Evolutionary conservation across 2,329 filamentous ascomycete species (phyloP).

Genomic region (Exophiala sp.): DNA sequence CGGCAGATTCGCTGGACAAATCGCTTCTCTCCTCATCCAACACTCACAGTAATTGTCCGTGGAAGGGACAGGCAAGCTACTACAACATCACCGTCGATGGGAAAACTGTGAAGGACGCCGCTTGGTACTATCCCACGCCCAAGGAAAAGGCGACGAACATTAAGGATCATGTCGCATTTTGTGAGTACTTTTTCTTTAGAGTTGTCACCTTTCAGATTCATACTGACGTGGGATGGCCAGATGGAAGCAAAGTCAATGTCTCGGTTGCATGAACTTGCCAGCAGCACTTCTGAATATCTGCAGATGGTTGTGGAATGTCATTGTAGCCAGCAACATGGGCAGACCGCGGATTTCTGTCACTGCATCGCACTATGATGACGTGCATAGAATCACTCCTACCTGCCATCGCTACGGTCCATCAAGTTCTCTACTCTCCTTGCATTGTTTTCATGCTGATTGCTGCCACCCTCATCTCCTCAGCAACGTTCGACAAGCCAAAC

Average conservation of each 20-base stretch:
- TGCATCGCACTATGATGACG: no score
- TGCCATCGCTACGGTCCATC: no score
- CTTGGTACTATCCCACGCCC: slow-evolving; percentile 58
- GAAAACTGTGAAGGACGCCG: slow-evolving; percentile 50
- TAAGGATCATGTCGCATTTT: slow-evolving; percentile 57
- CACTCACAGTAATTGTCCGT: slow-evolving; percentile 51
- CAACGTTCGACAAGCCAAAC: neutral
- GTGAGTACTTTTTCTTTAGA: no score
- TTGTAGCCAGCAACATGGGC: no score
- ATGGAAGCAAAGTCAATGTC: slow-evolving; percentile 11
- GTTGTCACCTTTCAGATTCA: no score
- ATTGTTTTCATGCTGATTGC: no score
- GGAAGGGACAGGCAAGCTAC: slow-evolving; percentile 58
- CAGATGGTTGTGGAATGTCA: neutral
- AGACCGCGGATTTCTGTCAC: no score
- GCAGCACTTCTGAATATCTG: no score
- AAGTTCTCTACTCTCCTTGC: neutral
- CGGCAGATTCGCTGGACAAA: slow-evolving; percentile 44
- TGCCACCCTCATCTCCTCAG: neutral
- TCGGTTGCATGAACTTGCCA: slow-evolving; percentile 8
- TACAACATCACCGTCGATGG: slow-evolving; percentile 53
- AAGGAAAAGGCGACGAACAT: slow-evolving; percentile 50
- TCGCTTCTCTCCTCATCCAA: slow-evolving; percentile 45
- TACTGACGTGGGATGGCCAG: neutral
- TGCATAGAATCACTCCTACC: no score